Evolutionary conservation across 73 alveolate species (phyloP).

Genomic region (Symbiodinium natans): DNA sequence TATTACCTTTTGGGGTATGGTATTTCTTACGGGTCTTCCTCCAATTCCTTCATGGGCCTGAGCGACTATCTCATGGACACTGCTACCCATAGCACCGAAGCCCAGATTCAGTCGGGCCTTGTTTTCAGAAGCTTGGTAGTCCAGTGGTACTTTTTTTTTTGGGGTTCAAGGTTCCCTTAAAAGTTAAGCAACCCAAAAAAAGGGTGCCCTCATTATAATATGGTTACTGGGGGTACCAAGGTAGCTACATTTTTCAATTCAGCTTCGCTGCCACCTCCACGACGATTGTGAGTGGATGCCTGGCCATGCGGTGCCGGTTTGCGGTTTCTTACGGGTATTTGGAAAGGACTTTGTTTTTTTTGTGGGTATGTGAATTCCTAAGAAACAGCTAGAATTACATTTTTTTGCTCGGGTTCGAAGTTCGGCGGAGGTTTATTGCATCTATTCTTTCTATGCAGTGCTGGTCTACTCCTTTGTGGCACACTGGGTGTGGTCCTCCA

Average conservation of each 20-base stretch:
- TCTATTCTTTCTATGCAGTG: constrained; percentile 41
- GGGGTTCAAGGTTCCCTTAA: too few relatives aligned
- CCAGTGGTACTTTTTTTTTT: too few relatives aligned
- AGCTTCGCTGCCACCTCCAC: constrained; percentile 41
- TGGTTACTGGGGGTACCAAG: too few relatives aligned
- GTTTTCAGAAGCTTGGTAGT: too few relatives aligned
- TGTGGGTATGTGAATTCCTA: too few relatives aligned
- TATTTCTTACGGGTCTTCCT: constrained; percentile 54
- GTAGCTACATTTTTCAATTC: constrained; percentile 50
- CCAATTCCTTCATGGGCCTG: constrained; percentile 41
- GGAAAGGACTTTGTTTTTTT: too few relatives aligned
- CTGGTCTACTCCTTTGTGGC: constrained; percentile 63
- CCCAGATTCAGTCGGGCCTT: neutral
- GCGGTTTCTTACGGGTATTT: too few relatives aligned
- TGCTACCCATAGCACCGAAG: neutral
- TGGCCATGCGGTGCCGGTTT: constrained; percentile 74
- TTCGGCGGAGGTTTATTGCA: too few relatives aligned
- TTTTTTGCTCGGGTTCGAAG: too few relatives aligned
- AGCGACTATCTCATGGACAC: constrained; percentile 30
- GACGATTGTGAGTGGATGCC: neutral
- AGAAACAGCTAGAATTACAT: too few relatives aligned
- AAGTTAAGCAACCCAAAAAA: too few relatives aligned
- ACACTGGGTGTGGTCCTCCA: constrained; percentile 42
- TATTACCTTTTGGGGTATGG: constrained; percentile 57
- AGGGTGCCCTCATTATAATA: too few relatives aligned